Percentiles rank a stretch among this genome's conserved stretches.
Evolutionary conservation across 2,329 filamentous ascomycete genomes (phyloP).

Genomic region (Penicillium sp.): DNA sequence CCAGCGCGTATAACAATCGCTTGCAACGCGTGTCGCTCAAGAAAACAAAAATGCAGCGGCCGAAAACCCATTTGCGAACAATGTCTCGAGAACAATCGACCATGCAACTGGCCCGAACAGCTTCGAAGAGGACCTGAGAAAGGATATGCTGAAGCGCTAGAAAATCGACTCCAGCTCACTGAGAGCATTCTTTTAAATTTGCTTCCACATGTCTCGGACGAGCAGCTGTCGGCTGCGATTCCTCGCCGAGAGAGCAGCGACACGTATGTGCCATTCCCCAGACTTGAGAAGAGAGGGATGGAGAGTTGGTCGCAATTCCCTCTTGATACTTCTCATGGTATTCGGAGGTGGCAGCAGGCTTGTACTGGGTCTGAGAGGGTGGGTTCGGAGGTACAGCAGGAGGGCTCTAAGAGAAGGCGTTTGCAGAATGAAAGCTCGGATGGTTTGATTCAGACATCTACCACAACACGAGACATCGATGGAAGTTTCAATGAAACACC

Average conservation of each 20-base stretch:
- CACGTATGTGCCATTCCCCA: conserved; percentile 22
- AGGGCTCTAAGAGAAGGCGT: not conserved
- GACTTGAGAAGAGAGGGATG: conserved; percentile 33
- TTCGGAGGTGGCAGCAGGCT: conserved; percentile 40
- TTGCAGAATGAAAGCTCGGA: not conserved
- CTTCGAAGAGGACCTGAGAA: conserved; percentile 48
- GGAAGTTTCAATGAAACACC: not conserved
- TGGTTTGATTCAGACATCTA: not conserved
- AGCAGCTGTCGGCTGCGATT: conserved; percentile 31
- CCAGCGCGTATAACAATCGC: conserved; percentile 41
- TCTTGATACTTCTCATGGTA: conserved; percentile 33
- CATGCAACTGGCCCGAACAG: conserved; percentile 42
- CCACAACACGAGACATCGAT: not conserved
- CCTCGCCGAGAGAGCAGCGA: conserved; percentile 16
- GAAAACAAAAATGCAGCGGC: conserved; percentile 44
- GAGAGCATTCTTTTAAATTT: conserved; percentile 43
- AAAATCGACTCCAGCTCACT: conserved; percentile 45
- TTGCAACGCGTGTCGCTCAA: conserved; percentile 43
- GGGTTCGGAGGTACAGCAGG: no score
- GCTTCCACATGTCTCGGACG: conserved; percentile 34
- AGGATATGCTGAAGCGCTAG: conserved; percentile 48
- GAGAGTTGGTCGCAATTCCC: conserved; percentile 43
- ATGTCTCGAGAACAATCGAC: conserved; percentile 35
- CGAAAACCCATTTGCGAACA: conserved; percentile 39
- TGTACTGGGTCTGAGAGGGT: conserved; percentile 12